These are phyloP conservation scores for Penicillium macrosclerotiorum DNA, from an alignment of 495 filamentous ascomycete genomes.

Conservation along the genomic window DNA sequence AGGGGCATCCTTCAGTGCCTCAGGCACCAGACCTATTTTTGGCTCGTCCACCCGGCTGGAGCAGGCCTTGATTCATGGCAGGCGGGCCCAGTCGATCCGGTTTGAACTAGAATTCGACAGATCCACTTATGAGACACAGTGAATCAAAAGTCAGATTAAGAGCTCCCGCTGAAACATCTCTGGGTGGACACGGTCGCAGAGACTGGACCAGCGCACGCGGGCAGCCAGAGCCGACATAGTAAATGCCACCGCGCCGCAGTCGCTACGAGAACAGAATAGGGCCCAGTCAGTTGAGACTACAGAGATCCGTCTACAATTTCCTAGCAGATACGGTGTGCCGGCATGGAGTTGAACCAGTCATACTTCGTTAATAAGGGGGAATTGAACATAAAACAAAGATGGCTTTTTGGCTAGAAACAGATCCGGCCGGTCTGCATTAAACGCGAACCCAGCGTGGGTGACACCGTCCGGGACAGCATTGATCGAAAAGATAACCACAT, in stretches of 20 bases:
- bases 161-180: no score
- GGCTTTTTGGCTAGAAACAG: conserved; percentile 47
- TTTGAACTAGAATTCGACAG: not conserved
- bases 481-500: conserved; percentile 41
- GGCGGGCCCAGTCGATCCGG: not conserved
- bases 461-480: conserved; percentile 34
- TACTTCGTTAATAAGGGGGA: conserved; percentile 45
- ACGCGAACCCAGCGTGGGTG: conserved; percentile 33
- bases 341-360: conserved; percentile 36
- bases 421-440: conserved; percentile 43
- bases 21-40: conserved; percentile 23
- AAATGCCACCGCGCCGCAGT: no score
- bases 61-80: no score
- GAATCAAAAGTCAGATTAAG: no score
- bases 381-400: conserved; percentile 36
- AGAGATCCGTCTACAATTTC: no score
- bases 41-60: conserved; percentile 2
- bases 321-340: conserved; percentile 13
- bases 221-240: no score
- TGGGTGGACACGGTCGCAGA: no score
- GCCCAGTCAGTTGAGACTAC: no score
- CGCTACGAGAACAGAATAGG: no score
- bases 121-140: not conserved
- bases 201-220: no score
- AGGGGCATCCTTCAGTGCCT: conserved; percentile 8